phyloP scores from a whole-genome alignment of 441 rosid species.

The Erysimum pusillum region DNA sequence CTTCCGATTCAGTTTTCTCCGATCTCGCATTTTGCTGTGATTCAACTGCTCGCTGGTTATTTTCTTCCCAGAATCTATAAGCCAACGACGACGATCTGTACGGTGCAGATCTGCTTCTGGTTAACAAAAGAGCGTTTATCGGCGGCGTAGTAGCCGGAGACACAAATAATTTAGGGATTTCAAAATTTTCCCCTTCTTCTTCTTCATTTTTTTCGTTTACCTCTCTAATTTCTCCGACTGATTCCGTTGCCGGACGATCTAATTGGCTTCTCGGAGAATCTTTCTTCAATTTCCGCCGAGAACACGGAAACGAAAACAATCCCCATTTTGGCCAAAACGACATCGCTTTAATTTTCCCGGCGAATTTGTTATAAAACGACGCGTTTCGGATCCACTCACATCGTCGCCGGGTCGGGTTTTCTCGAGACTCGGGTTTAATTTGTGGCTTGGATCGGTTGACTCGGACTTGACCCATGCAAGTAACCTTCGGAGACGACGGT shows the following conservation, averaged over 20 bases:
- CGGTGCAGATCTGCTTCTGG: slow-evolving; percentile 90
- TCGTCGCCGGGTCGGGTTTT: slow-evolving; percentile 42
- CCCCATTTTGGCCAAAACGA: slow-evolving; percentile 59
- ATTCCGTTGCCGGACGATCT: slow-evolving; percentile 40
- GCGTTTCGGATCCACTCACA: slow-evolving; percentile 66
- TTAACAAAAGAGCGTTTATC: slow-evolving; percentile 67
- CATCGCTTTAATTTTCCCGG: slow-evolving; percentile 42
- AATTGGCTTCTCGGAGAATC: slow-evolving; percentile 48
- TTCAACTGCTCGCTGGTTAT: slow-evolving; percentile 50
- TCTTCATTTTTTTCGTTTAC: slow-evolving; percentile 43
- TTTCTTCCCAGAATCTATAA: slow-evolving; percentile 80
- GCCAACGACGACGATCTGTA: slow-evolving; percentile 84
- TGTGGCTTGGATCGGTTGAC: slow-evolving; percentile 65
- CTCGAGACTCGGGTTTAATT: slow-evolving; percentile 42
- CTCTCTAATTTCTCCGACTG: slow-evolving; percentile 38
- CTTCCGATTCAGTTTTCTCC: slow-evolving; percentile 25
- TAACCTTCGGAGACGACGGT: slow-evolving; percentile 92
- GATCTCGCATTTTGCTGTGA: slow-evolving; percentile 43
- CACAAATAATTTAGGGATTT: slow-evolving; percentile 40
- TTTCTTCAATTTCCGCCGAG: slow-evolving; percentile 49
- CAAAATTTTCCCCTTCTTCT: slow-evolving; percentile 33
- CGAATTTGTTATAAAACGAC: slow-evolving; percentile 44
- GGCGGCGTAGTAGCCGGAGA: slow-evolving; percentile 66
- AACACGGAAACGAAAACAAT: slow-evolving; percentile 34
- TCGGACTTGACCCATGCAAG: slow-evolving; percentile 98